These are phyloP conservation scores for Eustoma russellianum DNA, from an alignment of 257 asterid species.

Conservation along the genomic window DNA sequence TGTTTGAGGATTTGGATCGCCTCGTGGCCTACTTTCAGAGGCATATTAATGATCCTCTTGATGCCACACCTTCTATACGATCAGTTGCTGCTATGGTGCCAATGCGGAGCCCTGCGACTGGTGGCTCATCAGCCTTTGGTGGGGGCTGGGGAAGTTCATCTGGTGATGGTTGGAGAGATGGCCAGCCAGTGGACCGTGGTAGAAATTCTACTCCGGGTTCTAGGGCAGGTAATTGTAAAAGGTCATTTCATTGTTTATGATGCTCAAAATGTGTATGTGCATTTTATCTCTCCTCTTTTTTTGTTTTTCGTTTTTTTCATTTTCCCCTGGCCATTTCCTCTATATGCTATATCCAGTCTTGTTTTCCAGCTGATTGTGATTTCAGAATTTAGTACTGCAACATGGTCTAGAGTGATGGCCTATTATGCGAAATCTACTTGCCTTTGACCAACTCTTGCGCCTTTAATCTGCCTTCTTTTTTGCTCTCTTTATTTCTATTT, in stretches of 20 bases:
- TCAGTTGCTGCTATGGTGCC: constrained; percentile 95
- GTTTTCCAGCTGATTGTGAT: background rate
- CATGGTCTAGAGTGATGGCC: too few species aligned
- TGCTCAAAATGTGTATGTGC: too few species aligned
- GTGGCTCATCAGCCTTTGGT: constrained; percentile 63
- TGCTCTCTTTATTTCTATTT: too few species aligned
- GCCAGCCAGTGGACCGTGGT: constrained; percentile 43
- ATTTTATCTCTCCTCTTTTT: too few species aligned
- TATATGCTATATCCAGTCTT: background rate
- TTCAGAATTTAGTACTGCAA: too few species aligned
- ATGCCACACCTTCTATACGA: constrained; percentile 59
- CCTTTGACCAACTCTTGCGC: too few species aligned
- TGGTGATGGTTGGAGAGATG: constrained; percentile 67
- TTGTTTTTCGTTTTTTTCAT: background rate
- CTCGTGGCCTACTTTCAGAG: constrained; percentile 85
- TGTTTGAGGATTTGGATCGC: constrained; percentile 86
- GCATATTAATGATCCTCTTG: constrained; percentile 78
- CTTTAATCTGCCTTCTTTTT: too few species aligned
- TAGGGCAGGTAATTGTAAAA: constrained; percentile 41
- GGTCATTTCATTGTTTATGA: too few species aligned
- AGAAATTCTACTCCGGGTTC: constrained; percentile 39
- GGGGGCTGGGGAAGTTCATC: constrained; percentile 69
- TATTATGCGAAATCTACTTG: too few species aligned
- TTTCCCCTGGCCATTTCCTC: background rate
- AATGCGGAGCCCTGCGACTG: constrained; percentile 75